Evolutionary conservation across 2,329 filamentous ascomycete genomes (phyloP).

Genomic region (Passalora sequoiae): DNA sequence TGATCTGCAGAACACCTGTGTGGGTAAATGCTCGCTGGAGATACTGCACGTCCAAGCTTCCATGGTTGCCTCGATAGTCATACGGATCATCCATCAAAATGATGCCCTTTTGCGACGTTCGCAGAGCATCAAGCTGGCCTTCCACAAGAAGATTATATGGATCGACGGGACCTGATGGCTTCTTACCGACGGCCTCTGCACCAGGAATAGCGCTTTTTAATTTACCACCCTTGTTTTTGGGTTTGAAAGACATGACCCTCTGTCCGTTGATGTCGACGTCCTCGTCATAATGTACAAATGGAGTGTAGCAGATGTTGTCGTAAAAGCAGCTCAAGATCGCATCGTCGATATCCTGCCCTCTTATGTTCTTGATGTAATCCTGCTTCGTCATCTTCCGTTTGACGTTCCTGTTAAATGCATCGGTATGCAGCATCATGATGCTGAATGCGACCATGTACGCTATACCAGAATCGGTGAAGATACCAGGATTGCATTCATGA

Average conservation of each 20-base stretch:
- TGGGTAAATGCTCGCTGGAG: constrained; percentile 86
- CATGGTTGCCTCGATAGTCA: constrained; percentile 72
- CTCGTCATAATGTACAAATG: constrained; percentile 96
- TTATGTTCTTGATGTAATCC: constrained; percentile 93
- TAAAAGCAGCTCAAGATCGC: constrained; percentile 95
- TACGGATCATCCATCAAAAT: constrained; percentile 91
- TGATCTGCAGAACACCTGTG: constrained; percentile 87
- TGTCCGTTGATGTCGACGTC: constrained; percentile 76
- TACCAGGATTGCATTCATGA: constrained; percentile 95
- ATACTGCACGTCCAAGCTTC: constrained; percentile 71
- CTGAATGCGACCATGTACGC: constrained; percentile 99
- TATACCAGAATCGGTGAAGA: constrained; percentile 84
- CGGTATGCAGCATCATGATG: constrained; percentile 89
- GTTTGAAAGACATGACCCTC: constrained; percentile 61
- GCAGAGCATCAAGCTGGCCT: constrained; percentile 72
- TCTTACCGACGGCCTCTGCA: constrained; percentile 60
- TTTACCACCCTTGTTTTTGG: constrained; percentile 57
- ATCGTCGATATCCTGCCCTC: constrained; percentile 83
- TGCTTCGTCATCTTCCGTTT: constrained; percentile 97
- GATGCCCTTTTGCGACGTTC: constrained; percentile 84
- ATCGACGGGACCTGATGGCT: constrained; percentile 66
- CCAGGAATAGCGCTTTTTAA: constrained; percentile 56
- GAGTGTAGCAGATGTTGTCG: constrained; percentile 96
- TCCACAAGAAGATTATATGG: constrained; percentile 94
- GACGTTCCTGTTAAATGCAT: constrained; percentile 99